A percentile compares a stretch with the other conserved stretches of the same genome.
phyloP scores from a whole-genome alignment of 2,329 filamentous ascomycete species.

The Nigrospora sphaerica region DNA sequence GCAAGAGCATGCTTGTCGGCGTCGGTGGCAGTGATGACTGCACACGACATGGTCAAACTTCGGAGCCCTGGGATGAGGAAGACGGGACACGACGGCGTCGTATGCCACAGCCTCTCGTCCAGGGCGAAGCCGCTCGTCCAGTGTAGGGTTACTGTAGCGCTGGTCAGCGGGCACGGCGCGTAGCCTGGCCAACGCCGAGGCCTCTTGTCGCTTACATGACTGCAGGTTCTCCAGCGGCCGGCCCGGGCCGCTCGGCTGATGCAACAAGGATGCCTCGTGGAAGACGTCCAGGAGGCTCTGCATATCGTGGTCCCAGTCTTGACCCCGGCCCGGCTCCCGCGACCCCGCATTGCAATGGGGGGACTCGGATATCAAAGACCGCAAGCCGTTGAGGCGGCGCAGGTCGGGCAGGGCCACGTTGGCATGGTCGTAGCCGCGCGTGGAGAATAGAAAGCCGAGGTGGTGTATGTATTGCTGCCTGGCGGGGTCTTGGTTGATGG shows the following conservation, averaged over 20 bases:
- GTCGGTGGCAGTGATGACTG: background rate
- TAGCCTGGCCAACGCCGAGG: background rate
- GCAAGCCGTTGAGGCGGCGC: background rate
- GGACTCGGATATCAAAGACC: background rate
- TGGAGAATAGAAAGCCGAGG: background rate
- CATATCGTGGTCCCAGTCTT: background rate
- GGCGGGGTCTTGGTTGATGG: background rate
- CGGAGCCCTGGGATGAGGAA: background rate
- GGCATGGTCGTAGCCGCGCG: background rate
- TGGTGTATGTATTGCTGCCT: background rate
- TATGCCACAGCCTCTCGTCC: background rate
- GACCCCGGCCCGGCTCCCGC: too few species aligned
- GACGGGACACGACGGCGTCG: background rate
- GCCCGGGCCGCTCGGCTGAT: background rate
- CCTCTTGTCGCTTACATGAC: background rate
- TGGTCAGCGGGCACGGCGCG: background rate
- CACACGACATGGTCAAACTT: background rate
- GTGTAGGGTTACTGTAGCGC: background rate
- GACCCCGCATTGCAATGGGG: background rate
- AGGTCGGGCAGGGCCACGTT: background rate
- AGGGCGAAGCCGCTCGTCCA: background rate
- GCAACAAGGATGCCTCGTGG: background rate
- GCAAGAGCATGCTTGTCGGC: background rate
- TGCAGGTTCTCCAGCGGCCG: background rate
- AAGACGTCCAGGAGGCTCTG: background rate